Conservation (phyloP, 2,329 filamentous ascomycete species). For the Aspergillus thermomutatus region DNA sequence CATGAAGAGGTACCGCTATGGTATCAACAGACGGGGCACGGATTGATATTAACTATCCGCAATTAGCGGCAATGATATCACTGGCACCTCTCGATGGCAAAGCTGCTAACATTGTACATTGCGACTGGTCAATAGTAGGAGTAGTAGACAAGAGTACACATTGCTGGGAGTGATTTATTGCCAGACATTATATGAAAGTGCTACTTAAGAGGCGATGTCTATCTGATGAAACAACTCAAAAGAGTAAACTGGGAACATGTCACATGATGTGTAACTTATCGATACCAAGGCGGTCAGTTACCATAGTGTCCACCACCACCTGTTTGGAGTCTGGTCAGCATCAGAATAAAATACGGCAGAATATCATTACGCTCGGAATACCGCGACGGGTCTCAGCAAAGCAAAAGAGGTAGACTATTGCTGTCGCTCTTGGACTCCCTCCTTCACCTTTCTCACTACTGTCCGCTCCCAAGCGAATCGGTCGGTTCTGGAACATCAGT, state of each 20-base stretch:
- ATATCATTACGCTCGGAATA: not conserved
- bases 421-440: constrained; percentile 5
- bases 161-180: not conserved
- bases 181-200: not conserved
- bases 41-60: not conserved
- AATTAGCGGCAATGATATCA: not conserved
- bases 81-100: not conserved
- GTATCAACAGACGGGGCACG: not conserved
- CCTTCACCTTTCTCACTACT: constrained; percentile 7
- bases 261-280: not conserved
- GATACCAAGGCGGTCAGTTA: not conserved
- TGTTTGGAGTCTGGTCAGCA: not conserved
- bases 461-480: constrained; percentile 2
- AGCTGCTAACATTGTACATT: not conserved
- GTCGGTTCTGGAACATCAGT: not conserved
- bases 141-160: not conserved
- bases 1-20: not conserved
- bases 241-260: not conserved
- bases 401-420: not conserved
- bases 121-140: not conserved
- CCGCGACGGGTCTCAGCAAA: not conserved
- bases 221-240: not conserved
- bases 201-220: not conserved
- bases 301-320: not conserved
- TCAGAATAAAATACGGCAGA: not conserved